Conservation (phyloP, 2,329 filamentous ascomycete species). For the Podosphaera fusca region DNA sequence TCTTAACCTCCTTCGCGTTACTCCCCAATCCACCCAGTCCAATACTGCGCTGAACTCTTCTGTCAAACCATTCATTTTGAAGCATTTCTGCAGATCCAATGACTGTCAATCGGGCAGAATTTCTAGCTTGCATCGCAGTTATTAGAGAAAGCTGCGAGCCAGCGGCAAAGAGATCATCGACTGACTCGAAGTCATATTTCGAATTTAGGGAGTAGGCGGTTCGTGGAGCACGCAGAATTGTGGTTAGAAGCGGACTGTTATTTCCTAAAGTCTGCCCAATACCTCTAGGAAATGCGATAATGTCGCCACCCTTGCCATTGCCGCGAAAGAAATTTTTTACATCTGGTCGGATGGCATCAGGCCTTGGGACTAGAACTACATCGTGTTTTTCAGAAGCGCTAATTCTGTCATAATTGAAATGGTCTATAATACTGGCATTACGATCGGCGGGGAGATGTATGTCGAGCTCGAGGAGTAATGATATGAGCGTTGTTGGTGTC, state of each 20-base stretch:
- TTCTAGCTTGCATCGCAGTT: slow-evolving; percentile 74
- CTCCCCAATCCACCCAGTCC: slow-evolving; percentile 24
- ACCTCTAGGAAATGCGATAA: slow-evolving; percentile 62
- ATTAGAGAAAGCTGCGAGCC: slow-evolving; percentile 67
- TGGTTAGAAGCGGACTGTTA: slow-evolving; percentile 49
- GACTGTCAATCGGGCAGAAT: slow-evolving; percentile 73
- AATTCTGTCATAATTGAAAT: slow-evolving; percentile 73
- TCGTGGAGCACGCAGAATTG: slow-evolving; percentile 57
- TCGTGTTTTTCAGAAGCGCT: slow-evolving; percentile 70
- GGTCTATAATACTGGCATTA: slow-evolving; percentile 69
- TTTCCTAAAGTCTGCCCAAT: slow-evolving; percentile 66
- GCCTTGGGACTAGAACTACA: slow-evolving; percentile 56
- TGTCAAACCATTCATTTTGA: slow-evolving; percentile 71
- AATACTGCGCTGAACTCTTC: slow-evolving; percentile 35
- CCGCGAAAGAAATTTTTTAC: slow-evolving; percentile 59
- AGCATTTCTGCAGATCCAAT: slow-evolving; percentile 73
- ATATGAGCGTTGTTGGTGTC: slow-evolving; percentile 49
- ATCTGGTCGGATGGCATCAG: slow-evolving; percentile 38
- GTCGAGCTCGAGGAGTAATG: slow-evolving; percentile 69
- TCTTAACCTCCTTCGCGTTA: slow-evolving; percentile 27
- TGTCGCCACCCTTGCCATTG: slow-evolving; percentile 23
- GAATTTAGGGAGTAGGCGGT: slow-evolving; percentile 89
- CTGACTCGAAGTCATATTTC: slow-evolving; percentile 51
- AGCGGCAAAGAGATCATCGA: slow-evolving; percentile 68
- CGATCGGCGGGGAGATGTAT: slow-evolving; percentile 72